phyloP scores from a whole-genome alignment of 1,284 basidiomycete species.

The Sanghuangporus baumii region DNA sequence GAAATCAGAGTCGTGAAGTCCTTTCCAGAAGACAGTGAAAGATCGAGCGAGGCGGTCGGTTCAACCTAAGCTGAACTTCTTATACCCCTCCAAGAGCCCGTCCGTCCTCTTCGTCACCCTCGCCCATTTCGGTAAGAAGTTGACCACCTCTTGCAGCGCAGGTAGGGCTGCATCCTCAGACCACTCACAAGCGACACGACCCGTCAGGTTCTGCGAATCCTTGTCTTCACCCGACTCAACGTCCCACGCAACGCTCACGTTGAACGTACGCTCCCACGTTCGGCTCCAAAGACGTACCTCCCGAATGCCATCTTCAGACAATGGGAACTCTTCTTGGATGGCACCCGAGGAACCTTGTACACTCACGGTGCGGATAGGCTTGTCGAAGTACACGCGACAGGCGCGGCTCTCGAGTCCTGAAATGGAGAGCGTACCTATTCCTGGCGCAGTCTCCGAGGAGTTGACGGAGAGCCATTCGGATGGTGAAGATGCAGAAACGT shows the following conservation, averaged over 20 bases:
- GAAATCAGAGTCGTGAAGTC: background rate
- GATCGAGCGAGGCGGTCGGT: background rate
- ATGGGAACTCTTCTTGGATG: slow-evolving; percentile 41
- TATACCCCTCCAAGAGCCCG: slow-evolving; percentile 57
- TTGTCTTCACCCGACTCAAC: slow-evolving; percentile 2
- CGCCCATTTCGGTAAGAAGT: slow-evolving; percentile 65
- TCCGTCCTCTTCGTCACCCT: slow-evolving; percentile 50
- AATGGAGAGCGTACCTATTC: slow-evolving; percentile 41
- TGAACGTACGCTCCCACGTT: slow-evolving; percentile 57
- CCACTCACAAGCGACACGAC: slow-evolving; percentile 64
- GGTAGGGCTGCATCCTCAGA: slow-evolving; percentile 70
- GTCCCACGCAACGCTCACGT: slow-evolving; percentile 45
- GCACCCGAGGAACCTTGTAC: slow-evolving; percentile 27
- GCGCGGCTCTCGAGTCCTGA: slow-evolving; percentile 53
- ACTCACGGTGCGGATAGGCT: slow-evolving; percentile 37
- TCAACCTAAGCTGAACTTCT: slow-evolving; percentile 35
- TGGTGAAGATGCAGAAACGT: slow-evolving; percentile 18
- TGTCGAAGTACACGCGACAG: slow-evolving; percentile 55
- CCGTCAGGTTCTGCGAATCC: slow-evolving; percentile 31
- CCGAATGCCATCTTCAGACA: slow-evolving; percentile 35
- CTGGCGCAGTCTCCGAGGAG: slow-evolving; percentile 32
- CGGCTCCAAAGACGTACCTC: slow-evolving; percentile 62
- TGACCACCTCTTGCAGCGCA: slow-evolving; percentile 63
- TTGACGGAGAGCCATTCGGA: slow-evolving; percentile 27
- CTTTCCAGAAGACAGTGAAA: background rate